Conservation (phyloP, 257 asterid genomes). For the Ligustrum vulgare region DNA sequence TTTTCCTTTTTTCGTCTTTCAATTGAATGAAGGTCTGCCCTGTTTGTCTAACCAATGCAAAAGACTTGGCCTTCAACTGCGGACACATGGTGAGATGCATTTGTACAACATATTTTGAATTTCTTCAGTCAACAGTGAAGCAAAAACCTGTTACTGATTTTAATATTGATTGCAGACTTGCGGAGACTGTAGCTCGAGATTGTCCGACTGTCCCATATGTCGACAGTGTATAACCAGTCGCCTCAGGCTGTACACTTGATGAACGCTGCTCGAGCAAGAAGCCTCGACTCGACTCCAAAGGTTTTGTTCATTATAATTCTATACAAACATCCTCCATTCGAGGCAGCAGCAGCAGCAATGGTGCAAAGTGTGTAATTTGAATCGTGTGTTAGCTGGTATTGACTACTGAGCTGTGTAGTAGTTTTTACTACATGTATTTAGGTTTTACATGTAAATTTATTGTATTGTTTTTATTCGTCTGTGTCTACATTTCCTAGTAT, state of each 20-base stretch:
- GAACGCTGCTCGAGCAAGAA: not conserved
- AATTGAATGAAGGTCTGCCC: constrained; percentile 56
- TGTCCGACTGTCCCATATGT: constrained; percentile 75
- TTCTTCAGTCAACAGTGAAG: not conserved
- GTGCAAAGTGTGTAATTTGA: not conserved
- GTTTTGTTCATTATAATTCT: not conserved
- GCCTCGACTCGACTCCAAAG: not conserved
- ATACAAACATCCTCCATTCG: no score
- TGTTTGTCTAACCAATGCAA: constrained; percentile 57
- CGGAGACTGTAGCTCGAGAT: constrained; percentile 62
- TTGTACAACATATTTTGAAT: not conserved
- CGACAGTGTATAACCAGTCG: constrained; percentile 66
- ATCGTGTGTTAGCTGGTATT: no score
- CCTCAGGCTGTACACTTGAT: constrained; percentile 57
- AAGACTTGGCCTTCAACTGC: constrained; percentile 73
- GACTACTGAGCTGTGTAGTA: no score
- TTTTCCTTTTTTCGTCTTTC: not conserved
- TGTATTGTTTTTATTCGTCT: no score
- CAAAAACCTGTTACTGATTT: constrained; percentile 8
- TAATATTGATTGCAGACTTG: constrained; percentile 59
- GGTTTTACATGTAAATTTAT: no score
- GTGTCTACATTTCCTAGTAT: no score
- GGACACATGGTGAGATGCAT: constrained; percentile 68
- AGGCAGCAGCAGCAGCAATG: not conserved
- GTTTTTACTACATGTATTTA: not conserved